A percentile compares a stretch with the other conserved stretches of the same genome.
Conservation (phyloP, 768 basidiomycete species). For the Coprinopsis strossmayeri region DNA sequence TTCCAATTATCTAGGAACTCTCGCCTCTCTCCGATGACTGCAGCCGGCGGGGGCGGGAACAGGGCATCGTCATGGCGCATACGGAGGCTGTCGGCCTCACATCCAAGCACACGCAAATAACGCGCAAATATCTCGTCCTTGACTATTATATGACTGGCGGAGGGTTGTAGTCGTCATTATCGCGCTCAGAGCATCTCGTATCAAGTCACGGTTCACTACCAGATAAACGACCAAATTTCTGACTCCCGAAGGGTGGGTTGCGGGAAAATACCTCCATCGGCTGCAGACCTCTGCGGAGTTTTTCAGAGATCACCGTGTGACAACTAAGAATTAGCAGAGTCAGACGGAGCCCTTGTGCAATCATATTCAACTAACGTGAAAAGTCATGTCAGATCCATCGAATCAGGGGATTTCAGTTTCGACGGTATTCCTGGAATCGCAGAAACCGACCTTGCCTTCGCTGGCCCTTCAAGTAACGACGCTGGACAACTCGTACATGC, state of each 20-base stretch:
- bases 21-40: too few species aligned
- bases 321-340: background rate
- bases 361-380: too few species aligned
- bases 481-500: conserved; percentile 71
- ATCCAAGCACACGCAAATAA: background rate
- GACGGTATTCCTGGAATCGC: conserved; percentile 42
- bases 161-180: too few species aligned
- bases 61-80: too few species aligned
- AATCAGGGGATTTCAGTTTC: conserved; percentile 32
- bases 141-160: too few species aligned
- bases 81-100: background rate
- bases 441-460: conserved; percentile 45
- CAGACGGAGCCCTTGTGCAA: background rate
- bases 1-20: background rate
- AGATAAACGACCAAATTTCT: background rate
- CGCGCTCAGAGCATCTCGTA: too few species aligned
- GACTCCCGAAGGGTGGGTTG: background rate
- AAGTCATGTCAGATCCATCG: background rate
- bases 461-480: conserved; percentile 62
- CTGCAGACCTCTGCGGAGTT: background rate
- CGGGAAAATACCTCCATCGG: too few species aligned
- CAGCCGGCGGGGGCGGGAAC: too few species aligned
- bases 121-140: background rate
- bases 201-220: too few species aligned
- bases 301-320: conserved; percentile 2